Evolutionary conservation across 768 basidiomycete genomes (phyloP).

Genomic region (Boletus vinaceobasis): DNA sequence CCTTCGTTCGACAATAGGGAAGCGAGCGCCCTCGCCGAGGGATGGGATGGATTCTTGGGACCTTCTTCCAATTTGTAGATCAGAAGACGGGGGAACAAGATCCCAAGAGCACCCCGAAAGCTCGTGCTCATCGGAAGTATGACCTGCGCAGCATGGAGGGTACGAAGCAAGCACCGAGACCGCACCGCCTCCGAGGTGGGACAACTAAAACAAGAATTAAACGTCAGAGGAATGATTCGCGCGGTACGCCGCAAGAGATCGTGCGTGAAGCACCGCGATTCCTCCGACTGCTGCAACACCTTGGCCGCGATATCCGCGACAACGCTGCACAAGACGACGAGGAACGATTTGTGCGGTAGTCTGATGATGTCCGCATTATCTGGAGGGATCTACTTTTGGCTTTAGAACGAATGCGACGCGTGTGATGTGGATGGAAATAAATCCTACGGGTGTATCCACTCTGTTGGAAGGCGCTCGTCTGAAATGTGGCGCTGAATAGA

Average conservation of each 20-base stretch:
- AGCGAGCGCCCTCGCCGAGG: constrained; percentile 10
- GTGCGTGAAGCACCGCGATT: constrained; percentile 46
- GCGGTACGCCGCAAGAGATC: constrained; percentile 45
- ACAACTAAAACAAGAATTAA: constrained; percentile 43
- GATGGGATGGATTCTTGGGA: constrained; percentile 25
- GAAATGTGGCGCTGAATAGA: constrained; percentile 40
- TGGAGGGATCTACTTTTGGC: constrained; percentile 30
- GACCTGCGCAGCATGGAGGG: constrained; percentile 34
- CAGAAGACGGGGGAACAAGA: constrained; percentile 24
- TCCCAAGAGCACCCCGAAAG: constrained; percentile 32
- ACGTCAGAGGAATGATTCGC: constrained; percentile 38
- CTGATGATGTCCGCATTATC: constrained; percentile 35
- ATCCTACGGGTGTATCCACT: constrained; percentile 33
- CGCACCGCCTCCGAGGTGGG: constrained; percentile 32
- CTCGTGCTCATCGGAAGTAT: constrained; percentile 21
- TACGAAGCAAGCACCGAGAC: constrained; percentile 38
- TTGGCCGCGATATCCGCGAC: constrained; percentile 44
- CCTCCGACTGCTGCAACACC: constrained; percentile 40
- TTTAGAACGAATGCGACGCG: constrained; percentile 12
- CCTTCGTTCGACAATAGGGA: constrained; percentile 26
- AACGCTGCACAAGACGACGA: constrained; percentile 46
- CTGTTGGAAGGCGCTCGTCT: constrained; percentile 30
- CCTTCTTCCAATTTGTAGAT: constrained; percentile 43
- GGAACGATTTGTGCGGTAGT: constrained; percentile 37
- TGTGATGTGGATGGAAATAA: neutral